Evolutionary conservation across 805 yeast species (phyloP).

Genomic region (Myxozyma udenii): DNA sequence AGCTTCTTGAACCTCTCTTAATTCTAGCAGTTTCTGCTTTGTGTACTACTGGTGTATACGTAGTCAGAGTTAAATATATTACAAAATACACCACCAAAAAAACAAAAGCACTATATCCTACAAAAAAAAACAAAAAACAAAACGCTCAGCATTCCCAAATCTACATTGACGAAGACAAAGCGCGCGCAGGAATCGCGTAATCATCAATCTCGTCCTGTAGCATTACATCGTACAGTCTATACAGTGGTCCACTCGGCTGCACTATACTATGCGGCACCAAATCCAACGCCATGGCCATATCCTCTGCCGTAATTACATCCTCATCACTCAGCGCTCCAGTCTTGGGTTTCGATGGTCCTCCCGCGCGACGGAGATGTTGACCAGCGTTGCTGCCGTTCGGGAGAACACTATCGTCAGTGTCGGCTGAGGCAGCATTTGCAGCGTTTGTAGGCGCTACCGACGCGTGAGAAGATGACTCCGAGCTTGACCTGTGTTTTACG

Average conservation of each 20-base stretch:
- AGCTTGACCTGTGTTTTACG: slow-evolving; percentile 46
- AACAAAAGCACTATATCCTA: too few species aligned
- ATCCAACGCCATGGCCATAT: slow-evolving; percentile 37
- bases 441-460: not conserved
- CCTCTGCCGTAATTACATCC: slow-evolving; percentile 37
- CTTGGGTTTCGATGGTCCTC: not conserved
- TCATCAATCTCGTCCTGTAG: slow-evolving; percentile 39
- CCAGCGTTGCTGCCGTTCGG: not conserved
- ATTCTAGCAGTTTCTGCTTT: too few species aligned
- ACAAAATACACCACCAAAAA: too few species aligned
- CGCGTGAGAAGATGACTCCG: slow-evolving; percentile 2
- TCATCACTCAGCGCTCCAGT: slow-evolving; percentile 37
- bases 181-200: not conserved
- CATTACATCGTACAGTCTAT: slow-evolving; percentile 37
- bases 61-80: too few species aligned
- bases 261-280: slow-evolving; percentile 39
- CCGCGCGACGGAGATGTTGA: not conserved
- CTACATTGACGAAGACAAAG: too few species aligned
- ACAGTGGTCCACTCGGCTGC: slow-evolving; percentile 39
- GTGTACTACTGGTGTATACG: too few species aligned
- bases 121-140: too few species aligned
- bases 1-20: too few species aligned
- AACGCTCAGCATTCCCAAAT: too few species aligned
- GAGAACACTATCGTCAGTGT: not conserved
- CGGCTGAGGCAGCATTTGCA: not conserved